Evolutionary conservation across 2,329 filamentous ascomycete species (phyloP), one percentile per base, ranked within the genome.

Genomic region (Fusarium xylarioides): DNA sequence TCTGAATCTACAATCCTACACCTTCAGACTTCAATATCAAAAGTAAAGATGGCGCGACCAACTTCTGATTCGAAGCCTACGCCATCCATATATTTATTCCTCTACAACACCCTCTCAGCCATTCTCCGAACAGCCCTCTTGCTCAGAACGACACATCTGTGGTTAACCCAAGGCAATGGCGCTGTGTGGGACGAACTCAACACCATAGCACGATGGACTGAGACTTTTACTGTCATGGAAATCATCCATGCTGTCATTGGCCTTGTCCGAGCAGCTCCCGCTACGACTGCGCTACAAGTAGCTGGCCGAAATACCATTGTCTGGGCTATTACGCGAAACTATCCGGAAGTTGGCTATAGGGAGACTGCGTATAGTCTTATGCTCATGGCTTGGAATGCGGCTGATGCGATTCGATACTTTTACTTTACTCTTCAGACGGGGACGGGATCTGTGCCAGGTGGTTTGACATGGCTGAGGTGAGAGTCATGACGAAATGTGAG

Each of bases 321-420:
- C 7, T 76, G 74, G 74, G 72, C 74, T 9, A 76, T 76, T 14
- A 74, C 74, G 4, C 59, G 74, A 15, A 76, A 76, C 34, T 76
- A 76, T 21, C 66, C 74, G 0, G 57, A 75, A 7, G 64, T 76
- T 21, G 72, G 70, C 1, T 53, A 30, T 2, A 23, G 56, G 3
- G 74, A 76, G 12, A 37, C 30, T 34, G 72, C 72, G 2, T 76
- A 76, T 18, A 65, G 69, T 38, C 53, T 47, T 12, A 75, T 76
- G 74, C 66, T 76, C 4, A 53, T 69, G 40, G 54, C 74, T 11
- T 76, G 74, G 74, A 76, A 76, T 30, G 34, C 61, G 2, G 74
- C 74, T 3, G 74, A 76, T 63, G 57, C 57, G 1, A 70, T 75
- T 52, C 37, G 74, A 21, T 76, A 75, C 32, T 16, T 66, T 5